phyloP scores from a whole-genome alignment of 805 yeast species.

The Candida argentea region DNA sequence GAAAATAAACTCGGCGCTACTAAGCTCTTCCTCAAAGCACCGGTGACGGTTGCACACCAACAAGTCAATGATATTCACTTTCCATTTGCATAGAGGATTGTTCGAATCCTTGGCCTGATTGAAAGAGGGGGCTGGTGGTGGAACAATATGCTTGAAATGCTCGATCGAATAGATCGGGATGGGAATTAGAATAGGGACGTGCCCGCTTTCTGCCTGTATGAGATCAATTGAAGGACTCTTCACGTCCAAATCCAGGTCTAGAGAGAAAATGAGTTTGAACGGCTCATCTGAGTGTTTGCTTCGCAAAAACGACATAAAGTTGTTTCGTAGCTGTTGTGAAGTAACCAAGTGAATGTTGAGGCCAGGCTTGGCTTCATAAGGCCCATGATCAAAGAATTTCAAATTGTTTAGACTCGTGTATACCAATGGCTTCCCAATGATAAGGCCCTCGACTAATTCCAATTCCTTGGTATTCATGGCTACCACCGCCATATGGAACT shows the following conservation, averaged over 20 bases:
- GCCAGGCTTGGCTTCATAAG: slow-evolving; percentile 2
- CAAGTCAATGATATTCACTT: slow-evolving; percentile 16
- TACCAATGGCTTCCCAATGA: slow-evolving; percentile 60
- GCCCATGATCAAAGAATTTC: slow-evolving; percentile 36
- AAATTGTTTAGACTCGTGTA: slow-evolving; percentile 63
- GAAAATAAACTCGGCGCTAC: slow-evolving; percentile 11
- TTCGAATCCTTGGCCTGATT: slow-evolving; percentile 8
- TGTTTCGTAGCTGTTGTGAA: slow-evolving; percentile 24
- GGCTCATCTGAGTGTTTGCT: slow-evolving; percentile 8
- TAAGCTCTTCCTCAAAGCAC: slow-evolving; percentile 8
- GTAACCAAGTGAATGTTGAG: slow-evolving; percentile 17
- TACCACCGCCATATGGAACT: slow-evolving; percentile 29
- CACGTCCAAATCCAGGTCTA: slow-evolving; percentile 23
- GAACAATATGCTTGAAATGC: slow-evolving; percentile 14
- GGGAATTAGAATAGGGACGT: slow-evolving; percentile 27
- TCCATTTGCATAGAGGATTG: slow-evolving; percentile 22
- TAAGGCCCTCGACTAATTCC: slow-evolving; percentile 68
- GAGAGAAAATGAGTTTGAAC: slow-evolving; percentile 25
- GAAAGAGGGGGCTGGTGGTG: slow-evolving; percentile 12
- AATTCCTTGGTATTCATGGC: slow-evolving; percentile 59
- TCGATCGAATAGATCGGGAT: slow-evolving; percentile 24
- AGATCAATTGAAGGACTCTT: slow-evolving; percentile 27
- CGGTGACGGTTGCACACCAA: slow-evolving; percentile 20
- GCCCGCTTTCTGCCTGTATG: slow-evolving; percentile 12
- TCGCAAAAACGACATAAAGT: slow-evolving; percentile 11